Evolutionary conservation across 805 yeast genomes (phyloP).

Genomic region (Huiozyma naganishii): DNA sequence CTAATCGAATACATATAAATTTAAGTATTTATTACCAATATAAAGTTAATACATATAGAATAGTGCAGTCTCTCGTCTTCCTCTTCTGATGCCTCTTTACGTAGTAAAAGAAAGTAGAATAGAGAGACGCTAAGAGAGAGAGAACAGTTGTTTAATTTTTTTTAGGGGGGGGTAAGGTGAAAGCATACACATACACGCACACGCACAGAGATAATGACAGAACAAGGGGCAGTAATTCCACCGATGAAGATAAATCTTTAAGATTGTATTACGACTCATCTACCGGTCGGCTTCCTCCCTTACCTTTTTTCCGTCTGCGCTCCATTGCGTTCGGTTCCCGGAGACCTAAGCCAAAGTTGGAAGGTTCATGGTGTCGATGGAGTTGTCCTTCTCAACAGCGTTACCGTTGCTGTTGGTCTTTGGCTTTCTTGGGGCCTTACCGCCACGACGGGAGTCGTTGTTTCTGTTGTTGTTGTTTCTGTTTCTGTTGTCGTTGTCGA

Average conservation of each 20-base stretch:
- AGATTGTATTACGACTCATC: too few species aligned
- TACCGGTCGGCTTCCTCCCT: too few species aligned
- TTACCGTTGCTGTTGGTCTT: constrained; percentile 14
- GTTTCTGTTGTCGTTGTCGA: constrained; percentile 6
- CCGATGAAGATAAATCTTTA: too few species aligned
- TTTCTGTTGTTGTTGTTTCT: neutral
- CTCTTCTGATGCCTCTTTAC: too few species aligned
- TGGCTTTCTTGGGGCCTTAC: constrained; percentile 23
- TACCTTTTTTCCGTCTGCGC: too few species aligned
- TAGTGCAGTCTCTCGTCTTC: too few species aligned
- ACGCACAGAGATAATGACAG: neutral
- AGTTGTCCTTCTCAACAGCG: constrained; percentile 26
- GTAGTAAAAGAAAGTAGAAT: too few species aligned
- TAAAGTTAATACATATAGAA: too few species aligned
- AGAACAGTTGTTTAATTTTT: too few species aligned
- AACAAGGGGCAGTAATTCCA: neutral
- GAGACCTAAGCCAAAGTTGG: constrained; percentile 48
- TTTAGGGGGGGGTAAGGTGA: neutral
- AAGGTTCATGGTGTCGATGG: constrained; percentile 54
- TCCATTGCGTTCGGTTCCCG: neutral
- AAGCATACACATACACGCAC: constrained; percentile 3
- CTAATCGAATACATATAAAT: too few species aligned
- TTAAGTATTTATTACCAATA: too few species aligned
- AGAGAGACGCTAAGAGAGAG: too few species aligned
- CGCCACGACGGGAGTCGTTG: constrained; percentile 22